Base-by-base conservation (phyloP, 495 filamentous ascomycete species). In the Lasiosphaeria hispida region DNA sequence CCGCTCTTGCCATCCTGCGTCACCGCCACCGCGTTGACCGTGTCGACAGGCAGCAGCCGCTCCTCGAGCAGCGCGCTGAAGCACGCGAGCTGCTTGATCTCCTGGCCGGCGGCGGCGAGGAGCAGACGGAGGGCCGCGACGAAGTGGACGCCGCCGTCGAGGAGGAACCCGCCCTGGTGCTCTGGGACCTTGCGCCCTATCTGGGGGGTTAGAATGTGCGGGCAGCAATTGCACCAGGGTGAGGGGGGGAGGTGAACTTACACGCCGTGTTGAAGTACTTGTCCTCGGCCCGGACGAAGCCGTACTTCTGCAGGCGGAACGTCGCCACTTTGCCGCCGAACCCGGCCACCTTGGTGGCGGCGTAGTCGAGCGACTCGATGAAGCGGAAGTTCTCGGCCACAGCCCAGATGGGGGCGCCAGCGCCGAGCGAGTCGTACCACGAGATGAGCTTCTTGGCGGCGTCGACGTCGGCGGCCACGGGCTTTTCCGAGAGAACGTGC, bases 371-470 rank as follows among this genome's bases (percentile, higher is more conserved):
- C 48, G 78, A 75, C 7, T 77, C 77, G 50, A 85, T 62, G 70
- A 83, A 92, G 15, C 90, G 78, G 61, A 80, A 90, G 61, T 93
- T 92, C 77, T 93, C 90, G 0, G 85, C 90, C 0, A 93, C 85
- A 7, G 73, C 78, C 83, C 87, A 92, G 0, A 80, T 67, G 56
- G 80, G 80, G 56, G 13, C 48, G 0, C 8, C 53, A 0, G n/a
- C 17, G 1, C 77, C 74, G 18, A 77, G 73, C 4, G 70, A 63
- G 39, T 76, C 62, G 58, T 88, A 89, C 77, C 81, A 89, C 3
- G 69, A 34, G n/a, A 91, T 61, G 51, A 93, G 72, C 40, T 79
- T 72, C 55, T 74, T 71, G 6, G 86, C 90, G 0, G 75, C 74
- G 0, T 72, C 72, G 15, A 90, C 61, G 63, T 90, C 82, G 58